Base-by-base conservation (phyloP, 805 yeast species). In the Metschnikowia amazonensis region DNA sequence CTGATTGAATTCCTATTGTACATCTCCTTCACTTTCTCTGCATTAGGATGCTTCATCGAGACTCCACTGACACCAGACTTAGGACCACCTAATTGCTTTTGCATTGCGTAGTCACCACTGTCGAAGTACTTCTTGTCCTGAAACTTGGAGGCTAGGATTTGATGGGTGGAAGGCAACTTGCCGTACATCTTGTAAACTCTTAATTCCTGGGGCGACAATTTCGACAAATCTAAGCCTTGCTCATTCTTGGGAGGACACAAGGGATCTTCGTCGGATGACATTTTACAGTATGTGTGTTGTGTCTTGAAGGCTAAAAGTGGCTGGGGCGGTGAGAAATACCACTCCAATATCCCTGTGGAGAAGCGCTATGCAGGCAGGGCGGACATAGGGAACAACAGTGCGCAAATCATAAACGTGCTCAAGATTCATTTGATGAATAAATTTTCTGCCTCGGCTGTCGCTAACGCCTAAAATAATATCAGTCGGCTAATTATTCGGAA, bases 61-160 rank as follows among this genome's bases (percentile, higher is more conserved):
- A 70, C 55, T 1, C 69, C 64, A 10, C 67, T 70, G 5, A 67
- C 67, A 56, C 56, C 67, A 46, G 54, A 45, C 40, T 59, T 59
- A 32, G 53, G 53, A 5, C 59, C 60, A 5, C 70, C 75, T 27
- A 65, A 54, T 54, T 70, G 77, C 47, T 71, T 71, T 46, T 81
- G 86, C 76, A 89, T 77, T 9, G 96, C 96, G 64, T 89, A 89
- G 66, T 89, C 97, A 8, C 97, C 97, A 50, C 95, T 85, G 60
- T 89, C 97, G 59, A 89, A 90, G 65, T 86, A 89, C 69, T 89
- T 90, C 57, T 96, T 80, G 52, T 89, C 97, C 65, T 86, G 86
- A 57, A 87, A 69, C 61, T 85, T 87, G 50, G 84, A 79, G 42
- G 84, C 76, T 42, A 89, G 72, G 17, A 89, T 71, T 51, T 89